Evolutionary conservation across 768 basidiomycete species (phyloP).

Genomic region (Tylopilus sp.): DNA sequence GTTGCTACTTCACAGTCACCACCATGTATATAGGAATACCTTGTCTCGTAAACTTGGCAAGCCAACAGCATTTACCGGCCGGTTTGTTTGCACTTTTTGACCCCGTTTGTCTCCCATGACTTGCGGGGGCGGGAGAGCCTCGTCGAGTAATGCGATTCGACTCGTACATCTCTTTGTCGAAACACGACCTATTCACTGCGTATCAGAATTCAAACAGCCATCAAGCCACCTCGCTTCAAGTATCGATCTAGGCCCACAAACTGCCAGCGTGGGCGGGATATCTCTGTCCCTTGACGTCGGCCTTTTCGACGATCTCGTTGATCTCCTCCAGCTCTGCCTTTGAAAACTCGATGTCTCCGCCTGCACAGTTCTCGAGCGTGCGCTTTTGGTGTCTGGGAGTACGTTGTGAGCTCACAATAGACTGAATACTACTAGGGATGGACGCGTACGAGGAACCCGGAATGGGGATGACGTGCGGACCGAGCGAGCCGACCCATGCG

Average conservation of each 20-base stretch:
- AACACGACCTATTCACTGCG: too few species aligned
- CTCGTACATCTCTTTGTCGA: too few species aligned
- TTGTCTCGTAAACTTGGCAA: too few species aligned
- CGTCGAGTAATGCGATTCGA: too few species aligned
- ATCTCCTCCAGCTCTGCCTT: conserved; percentile 40
- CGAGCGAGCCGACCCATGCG: conserved; percentile 41
- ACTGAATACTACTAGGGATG: background rate
- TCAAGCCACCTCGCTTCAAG: background rate
- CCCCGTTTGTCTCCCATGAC: too few species aligned
- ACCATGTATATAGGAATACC: too few species aligned
- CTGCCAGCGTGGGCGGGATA: conserved; percentile 23
- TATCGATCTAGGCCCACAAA: background rate
- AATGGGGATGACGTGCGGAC: conserved; percentile 46
- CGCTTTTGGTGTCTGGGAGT: conserved; percentile 31
- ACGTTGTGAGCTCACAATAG: background rate
- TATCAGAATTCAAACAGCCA: too few species aligned
- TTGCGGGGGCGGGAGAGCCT: too few species aligned
- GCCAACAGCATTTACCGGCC: too few species aligned
- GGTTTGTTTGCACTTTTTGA: too few species aligned
- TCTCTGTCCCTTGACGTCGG: conserved; percentile 40
- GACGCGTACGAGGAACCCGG: conserved; percentile 43
- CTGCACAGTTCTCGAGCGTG: conserved; percentile 43
- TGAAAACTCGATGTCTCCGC: conserved; percentile 40
- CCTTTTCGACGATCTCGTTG: conserved; percentile 34
- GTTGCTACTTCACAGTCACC: too few species aligned